phyloP scores from a whole-genome alignment of 371 early-diverging fungal species.

The Cokeromyces recurvatus region DNA sequence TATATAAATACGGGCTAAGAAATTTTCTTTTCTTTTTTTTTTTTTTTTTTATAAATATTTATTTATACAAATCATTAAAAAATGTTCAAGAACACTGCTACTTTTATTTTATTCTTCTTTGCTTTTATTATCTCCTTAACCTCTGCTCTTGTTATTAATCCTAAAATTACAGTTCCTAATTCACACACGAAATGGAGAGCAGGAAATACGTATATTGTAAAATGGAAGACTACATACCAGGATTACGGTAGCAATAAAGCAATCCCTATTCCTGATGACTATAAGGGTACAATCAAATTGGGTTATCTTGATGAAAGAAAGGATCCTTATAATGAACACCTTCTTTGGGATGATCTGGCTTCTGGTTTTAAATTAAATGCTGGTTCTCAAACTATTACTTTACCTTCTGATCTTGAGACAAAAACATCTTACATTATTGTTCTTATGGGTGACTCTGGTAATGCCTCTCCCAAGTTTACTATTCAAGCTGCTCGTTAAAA shows the following conservation, averaged over 20 bases:
- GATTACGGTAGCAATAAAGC: slow-evolving; percentile 8
- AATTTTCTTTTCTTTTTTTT: background rate
- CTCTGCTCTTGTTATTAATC: slow-evolving; percentile 21
- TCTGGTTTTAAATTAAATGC: slow-evolving; percentile 24
- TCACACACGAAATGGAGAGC: slow-evolving; percentile 24
- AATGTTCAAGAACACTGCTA: slow-evolving; percentile 13
- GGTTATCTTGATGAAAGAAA: slow-evolving; percentile 27
- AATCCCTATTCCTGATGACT: slow-evolving; percentile 17
- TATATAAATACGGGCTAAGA: too few species aligned
- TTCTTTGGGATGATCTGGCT: slow-evolving; percentile 30
- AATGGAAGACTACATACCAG: slow-evolving; percentile 19
- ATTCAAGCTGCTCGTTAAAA: slow-evolving; percentile 17
- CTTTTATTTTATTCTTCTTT: slow-evolving; percentile 6
- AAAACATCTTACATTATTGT: slow-evolving; percentile 33
- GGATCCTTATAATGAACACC: slow-evolving; percentile 28
- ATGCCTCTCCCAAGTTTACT: slow-evolving; percentile 38
- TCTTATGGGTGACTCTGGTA: slow-evolving; percentile 45
- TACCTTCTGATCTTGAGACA: slow-evolving; percentile 32
- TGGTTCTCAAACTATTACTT: slow-evolving; percentile 23
- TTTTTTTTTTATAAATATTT: too few species aligned
- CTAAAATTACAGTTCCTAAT: slow-evolving; percentile 15
- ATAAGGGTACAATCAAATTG: slow-evolving; percentile 28
- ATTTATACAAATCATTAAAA: background rate
- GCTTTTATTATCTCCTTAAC: slow-evolving; percentile 10
- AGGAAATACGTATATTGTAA: slow-evolving; percentile 15